Evolutionary conservation across 2,329 filamentous ascomycete genomes (phyloP).

Genomic region (Nemania diffusa): DNA sequence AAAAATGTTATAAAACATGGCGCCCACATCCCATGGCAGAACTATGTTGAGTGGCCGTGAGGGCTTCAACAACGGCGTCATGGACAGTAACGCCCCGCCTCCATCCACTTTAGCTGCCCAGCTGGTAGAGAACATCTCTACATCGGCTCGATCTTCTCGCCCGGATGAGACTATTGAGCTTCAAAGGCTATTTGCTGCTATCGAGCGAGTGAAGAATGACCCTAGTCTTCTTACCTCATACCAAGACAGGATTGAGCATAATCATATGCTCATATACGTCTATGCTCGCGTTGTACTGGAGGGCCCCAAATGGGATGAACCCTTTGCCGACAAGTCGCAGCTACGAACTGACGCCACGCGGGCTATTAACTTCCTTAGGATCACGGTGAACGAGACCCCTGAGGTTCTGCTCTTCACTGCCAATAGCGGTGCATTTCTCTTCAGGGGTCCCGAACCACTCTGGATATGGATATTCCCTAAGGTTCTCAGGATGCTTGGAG

Average conservation of each 20-base stretch:
- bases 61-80: constrained; percentile 37
- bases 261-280: constrained; percentile 86
- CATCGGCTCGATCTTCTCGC: constrained; percentile 69
- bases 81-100: constrained; percentile 54
- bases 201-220: constrained; percentile 65
- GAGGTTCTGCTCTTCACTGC: constrained; percentile 67
- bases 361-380: constrained; percentile 80
- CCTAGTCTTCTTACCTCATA: constrained; percentile 66
- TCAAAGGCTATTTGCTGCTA: constrained; percentile 71
- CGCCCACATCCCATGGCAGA: constrained; percentile 49
- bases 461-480: constrained; percentile 73
- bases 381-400: constrained; percentile 80
- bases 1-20: constrained; percentile 39
- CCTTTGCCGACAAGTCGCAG: constrained; percentile 68
- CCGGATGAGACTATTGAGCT: constrained; percentile 78
- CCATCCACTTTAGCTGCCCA: constrained; percentile 90
- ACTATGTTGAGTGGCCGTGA: constrained; percentile 41
- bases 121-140: constrained; percentile 82
- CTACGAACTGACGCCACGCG: constrained; percentile 71
- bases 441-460: constrained; percentile 68
- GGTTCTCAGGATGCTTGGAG: constrained; percentile 67
- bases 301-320: constrained; percentile 72
- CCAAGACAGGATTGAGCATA: constrained; percentile 77
- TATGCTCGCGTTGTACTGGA: constrained; percentile 83
- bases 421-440: constrained; percentile 56